Base-by-base conservation (phyloP, 2,329 filamentous ascomycete genomes). In the Chaetomium strumarium region DNA sequence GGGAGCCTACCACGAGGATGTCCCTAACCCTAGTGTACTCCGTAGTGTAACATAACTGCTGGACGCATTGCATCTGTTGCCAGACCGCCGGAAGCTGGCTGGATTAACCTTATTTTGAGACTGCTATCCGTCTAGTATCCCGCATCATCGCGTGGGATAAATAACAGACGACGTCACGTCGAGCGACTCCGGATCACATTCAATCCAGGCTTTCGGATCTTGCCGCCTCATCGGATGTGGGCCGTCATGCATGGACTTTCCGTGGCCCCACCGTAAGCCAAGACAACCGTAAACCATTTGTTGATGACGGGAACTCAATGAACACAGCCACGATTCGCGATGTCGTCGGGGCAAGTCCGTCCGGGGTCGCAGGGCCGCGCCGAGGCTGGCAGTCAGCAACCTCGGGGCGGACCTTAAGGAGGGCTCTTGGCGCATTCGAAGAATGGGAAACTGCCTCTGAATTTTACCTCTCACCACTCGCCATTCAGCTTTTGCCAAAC, bases 241-340 rank as follows among this genome's bases (percentile, higher is more conserved):
- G 46, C 6, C 20, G 13, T 49, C 19, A 51, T 51, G 49, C 49
- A 46, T 41, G 49, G 49, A 36, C 49, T 14, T 51, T 51, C 11
- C 5, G 49, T n/a, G 17, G 49, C 29, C 49, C 49, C 49, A 42
- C 41, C 14, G 2, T 38, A 19, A 43, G 47, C 47, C 6, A 24
- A 24, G 24, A 24, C 24, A 7, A 24, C 24, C 24, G 24, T 7
- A 24, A 24, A 7, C 24, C 24, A 24, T 24, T n/a, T n/a, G n/a
- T n/a, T 24, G 24, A 24, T 24, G 24, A 24, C 24, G 24, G 24
- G 4, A 42, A 37, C 12, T 16, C 17, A 30, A 43, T 13, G 4
- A 24, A 24, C 24, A 24, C 24, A 24, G 24, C 24, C 24, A 12
- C 33, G 33, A 5, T 34, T 34, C 33, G 33, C 9, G 14, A 11